Conservation (phyloP, 176 grass and related monocot genomes). For the Tillandsia fasciculata region DNA sequence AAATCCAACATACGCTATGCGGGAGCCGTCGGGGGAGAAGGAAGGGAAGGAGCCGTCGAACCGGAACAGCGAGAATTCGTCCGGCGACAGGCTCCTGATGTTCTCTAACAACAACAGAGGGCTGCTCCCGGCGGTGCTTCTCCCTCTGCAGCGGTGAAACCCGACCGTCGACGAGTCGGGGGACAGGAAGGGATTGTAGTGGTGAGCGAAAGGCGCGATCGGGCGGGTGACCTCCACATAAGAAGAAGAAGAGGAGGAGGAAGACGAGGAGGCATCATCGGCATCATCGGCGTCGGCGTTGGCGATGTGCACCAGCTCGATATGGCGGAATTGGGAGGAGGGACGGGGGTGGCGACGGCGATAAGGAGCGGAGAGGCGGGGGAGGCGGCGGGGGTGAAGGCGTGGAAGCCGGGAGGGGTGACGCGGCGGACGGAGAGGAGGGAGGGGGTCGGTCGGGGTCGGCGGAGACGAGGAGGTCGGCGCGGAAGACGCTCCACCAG, state of each 20-base stretch:
- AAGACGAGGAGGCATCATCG: too few relatives aligned
- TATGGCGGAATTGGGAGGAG: slow-evolving; percentile 55
- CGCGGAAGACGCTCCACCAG: slow-evolving; percentile 73
- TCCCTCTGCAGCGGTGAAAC: slow-evolving; percentile 82
- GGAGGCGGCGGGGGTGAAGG: slow-evolving; percentile 75
- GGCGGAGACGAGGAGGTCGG: slow-evolving; percentile 21
- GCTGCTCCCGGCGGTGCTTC: slow-evolving; percentile 37
- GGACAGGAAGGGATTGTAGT: slow-evolving; percentile 83
- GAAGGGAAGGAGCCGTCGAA: slow-evolving; percentile 80
- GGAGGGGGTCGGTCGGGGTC: neutral
- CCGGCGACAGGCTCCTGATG: slow-evolving; percentile 35
- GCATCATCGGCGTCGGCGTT: neutral
- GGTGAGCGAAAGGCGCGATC: slow-evolving; percentile 48
- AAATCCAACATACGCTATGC: slow-evolving; percentile 57
- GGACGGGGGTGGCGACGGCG: slow-evolving; percentile 58
- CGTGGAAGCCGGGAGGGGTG: slow-evolving; percentile 66
- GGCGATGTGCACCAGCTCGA: slow-evolving; percentile 65
- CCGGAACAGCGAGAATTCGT: slow-evolving; percentile 71
- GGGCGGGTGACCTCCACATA: slow-evolving; percentile 50
- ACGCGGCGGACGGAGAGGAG: slow-evolving; percentile 34
- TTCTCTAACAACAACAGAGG: slow-evolving; percentile 69
- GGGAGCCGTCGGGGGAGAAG: slow-evolving; percentile 72
- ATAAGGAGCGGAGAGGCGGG: slow-evolving; percentile 48
- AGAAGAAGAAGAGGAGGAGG: neutral
- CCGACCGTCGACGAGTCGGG: slow-evolving; percentile 48